Evolutionary conservation across 768 basidiomycete genomes (phyloP).

Genomic region (Cantharellus anzutake): DNA sequence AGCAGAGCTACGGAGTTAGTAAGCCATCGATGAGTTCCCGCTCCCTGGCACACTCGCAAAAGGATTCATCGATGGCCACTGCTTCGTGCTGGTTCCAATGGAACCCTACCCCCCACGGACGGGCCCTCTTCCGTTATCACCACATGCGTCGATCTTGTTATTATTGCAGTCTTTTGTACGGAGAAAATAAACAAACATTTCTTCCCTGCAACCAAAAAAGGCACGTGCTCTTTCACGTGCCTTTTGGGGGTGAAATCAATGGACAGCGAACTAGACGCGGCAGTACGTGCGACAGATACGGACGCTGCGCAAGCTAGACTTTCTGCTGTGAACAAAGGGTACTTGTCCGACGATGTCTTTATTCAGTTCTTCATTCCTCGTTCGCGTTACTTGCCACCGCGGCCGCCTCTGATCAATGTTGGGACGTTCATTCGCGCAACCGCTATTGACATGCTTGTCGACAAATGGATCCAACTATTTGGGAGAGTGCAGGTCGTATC

Average conservation of each 20-base stretch:
- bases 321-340: slow-evolving; percentile 69
- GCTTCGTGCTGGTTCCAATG: too few relatives aligned
- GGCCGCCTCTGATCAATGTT: slow-evolving; percentile 84
- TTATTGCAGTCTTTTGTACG: too few relatives aligned
- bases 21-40: too few relatives aligned
- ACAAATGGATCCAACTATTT: slow-evolving; percentile 37
- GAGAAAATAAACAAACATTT: too few relatives aligned
- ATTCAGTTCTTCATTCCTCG: slow-evolving; percentile 47
- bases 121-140: too few relatives aligned
- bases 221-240: too few relatives aligned
- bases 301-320: slow-evolving; percentile 71
- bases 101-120: too few relatives aligned
- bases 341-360: slow-evolving; percentile 53
- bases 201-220: too few relatives aligned
- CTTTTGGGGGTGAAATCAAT: background rate
- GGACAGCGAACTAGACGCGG: slow-evolving; percentile 9
- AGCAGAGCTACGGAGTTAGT: too few relatives aligned
- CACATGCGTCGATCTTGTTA: too few relatives aligned
- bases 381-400: slow-evolving; percentile 34
- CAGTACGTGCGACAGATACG: slow-evolving; percentile 48
- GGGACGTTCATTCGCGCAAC: slow-evolving; percentile 78
- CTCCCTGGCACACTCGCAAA: too few relatives aligned
- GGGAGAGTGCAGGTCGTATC: slow-evolving; percentile 68
- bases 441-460: slow-evolving; percentile 60
- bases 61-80: too few relatives aligned